Evolutionary conservation across 306 rosid genomes (phyloP).

Genomic region (Urtica urens): DNA sequence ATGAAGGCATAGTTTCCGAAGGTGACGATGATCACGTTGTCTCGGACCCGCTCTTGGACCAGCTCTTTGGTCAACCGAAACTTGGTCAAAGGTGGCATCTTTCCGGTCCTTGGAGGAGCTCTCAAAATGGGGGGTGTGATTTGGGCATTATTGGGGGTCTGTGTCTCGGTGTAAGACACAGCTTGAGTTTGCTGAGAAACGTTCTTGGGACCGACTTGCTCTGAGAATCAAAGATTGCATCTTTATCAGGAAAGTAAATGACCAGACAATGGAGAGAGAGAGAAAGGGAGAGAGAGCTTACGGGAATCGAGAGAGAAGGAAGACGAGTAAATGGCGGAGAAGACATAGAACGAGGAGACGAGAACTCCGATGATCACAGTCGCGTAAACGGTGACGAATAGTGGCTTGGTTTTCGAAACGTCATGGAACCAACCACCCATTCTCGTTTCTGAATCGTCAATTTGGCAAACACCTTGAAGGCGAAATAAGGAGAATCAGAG

Average conservation of each 20-base stretch:
- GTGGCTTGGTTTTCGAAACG: slow-evolving; percentile 52
- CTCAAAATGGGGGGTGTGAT: slow-evolving; percentile 39
- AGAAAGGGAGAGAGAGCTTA: slow-evolving; percentile 26
- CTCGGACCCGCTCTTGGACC: slow-evolving; percentile 66
- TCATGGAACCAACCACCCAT: too few species aligned
- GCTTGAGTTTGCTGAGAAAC: slow-evolving; percentile 17
- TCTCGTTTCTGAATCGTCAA: too few species aligned
- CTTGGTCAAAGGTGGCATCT: slow-evolving; percentile 51
- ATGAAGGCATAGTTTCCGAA: slow-evolving; percentile 97
- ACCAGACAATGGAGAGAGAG: slow-evolving; percentile 10
- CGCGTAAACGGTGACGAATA: slow-evolving; percentile 56
- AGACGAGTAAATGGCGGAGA: slow-evolving; percentile 53
- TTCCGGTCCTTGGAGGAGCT: slow-evolving; percentile 33
- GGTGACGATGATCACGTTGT: slow-evolving; percentile 67
- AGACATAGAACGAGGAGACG: slow-evolving; percentile 54
- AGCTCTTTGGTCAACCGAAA: slow-evolving; percentile 61
- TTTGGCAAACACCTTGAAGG: too few species aligned
- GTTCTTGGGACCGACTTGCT: slow-evolving; percentile 1
- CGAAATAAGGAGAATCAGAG: too few species aligned
- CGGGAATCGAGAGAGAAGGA: slow-evolving; percentile 26
- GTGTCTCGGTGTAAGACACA: too few species aligned
- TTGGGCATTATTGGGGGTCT: slow-evolving; percentile 15
- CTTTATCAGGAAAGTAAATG: background rate
- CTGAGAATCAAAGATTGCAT: background rate
- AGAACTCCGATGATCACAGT: slow-evolving; percentile 47